phyloP scores from a whole-genome alignment of 78 protist species.

The Ministeria vibrans region DNA sequence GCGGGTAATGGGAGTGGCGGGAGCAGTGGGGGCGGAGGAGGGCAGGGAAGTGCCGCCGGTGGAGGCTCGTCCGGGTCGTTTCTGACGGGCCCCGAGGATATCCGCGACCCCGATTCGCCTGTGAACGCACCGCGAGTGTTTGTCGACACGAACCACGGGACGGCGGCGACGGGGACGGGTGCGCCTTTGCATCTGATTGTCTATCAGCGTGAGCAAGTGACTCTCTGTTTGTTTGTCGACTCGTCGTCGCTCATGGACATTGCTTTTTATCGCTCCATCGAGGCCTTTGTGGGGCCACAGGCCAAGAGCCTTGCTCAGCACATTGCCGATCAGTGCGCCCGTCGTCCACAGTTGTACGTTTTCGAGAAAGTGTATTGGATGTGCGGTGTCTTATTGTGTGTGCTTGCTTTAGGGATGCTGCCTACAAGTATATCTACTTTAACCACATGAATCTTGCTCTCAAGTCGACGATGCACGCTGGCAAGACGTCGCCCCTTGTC shows the following conservation, averaged over 20 bases:
- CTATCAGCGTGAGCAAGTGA: background rate
- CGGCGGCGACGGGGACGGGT: too few species aligned
- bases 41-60: too few species aligned
- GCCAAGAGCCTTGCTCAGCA: background rate
- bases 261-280: background rate
- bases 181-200: background rate
- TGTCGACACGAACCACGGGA: background rate
- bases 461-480: conserved; percentile 39
- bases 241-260: background rate
- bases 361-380: background rate
- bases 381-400: background rate
- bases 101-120: background rate
- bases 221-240: background rate
- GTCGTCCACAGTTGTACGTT: too few species aligned
- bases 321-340: background rate
- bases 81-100: background rate
- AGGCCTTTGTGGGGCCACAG: background rate
- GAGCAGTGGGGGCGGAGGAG: too few species aligned
- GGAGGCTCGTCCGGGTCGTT: background rate
- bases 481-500: conserved; percentile 17
- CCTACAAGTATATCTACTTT: conserved; percentile 52
- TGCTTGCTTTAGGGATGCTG: background rate
- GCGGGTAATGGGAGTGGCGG: too few species aligned
- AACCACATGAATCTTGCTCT: conserved; percentile 74
- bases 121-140: background rate